Evolutionary conservation across 2,329 filamentous ascomycete species (phyloP), one percentile per base, ranked within the genome.

Genomic region (Botrytis porri): DNA sequence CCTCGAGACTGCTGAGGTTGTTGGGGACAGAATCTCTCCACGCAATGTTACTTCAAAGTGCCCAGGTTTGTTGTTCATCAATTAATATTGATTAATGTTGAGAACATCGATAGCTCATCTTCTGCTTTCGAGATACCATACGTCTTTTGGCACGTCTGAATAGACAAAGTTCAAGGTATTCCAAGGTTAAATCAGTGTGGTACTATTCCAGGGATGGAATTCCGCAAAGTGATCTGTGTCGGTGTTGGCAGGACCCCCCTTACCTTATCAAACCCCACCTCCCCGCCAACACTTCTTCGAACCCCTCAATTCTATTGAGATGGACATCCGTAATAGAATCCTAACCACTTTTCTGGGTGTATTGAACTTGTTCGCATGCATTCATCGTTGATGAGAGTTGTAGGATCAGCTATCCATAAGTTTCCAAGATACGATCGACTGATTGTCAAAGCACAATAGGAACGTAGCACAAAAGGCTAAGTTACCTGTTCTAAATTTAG

Each of bases 401-500:
- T 1, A 39, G 35, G 22, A 35, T 25, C 35, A 39, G 35, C 6
- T 39, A 37, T 39, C 37, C 22, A 61, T 3, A 25, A 2, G 4
- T 29, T 18, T n/a, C 41, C 12, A 4, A 64, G 22, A n/a, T 22
- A 12, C n/a, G n/a, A 32, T 32, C 61, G 9, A 32, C n/a, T 43
- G 29, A 12, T 41, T 35, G 22, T 51, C 64, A 37, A n/a, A 51
- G 64, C 45, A 20, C 45, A 20, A 29, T 29, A 54, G 20, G 22
- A 48, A n/a, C n/a, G 64, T 66, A 29, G 45, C 64, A 66, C 64
- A 39, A 63, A 63, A 41, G 59, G 14, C 22, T 64, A 41, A 35
- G 14, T 12, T 64, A 43, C 18, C 61, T 45, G 61, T 64, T 64
- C 61, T 64, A 45, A 43, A 64, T 64, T 45, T 64, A 45, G 61